Evolutionary conservation across 306 rosid genomes (phyloP), one percentile per base, ranked within the genome.

Genomic region (Rosa multiflora): DNA sequence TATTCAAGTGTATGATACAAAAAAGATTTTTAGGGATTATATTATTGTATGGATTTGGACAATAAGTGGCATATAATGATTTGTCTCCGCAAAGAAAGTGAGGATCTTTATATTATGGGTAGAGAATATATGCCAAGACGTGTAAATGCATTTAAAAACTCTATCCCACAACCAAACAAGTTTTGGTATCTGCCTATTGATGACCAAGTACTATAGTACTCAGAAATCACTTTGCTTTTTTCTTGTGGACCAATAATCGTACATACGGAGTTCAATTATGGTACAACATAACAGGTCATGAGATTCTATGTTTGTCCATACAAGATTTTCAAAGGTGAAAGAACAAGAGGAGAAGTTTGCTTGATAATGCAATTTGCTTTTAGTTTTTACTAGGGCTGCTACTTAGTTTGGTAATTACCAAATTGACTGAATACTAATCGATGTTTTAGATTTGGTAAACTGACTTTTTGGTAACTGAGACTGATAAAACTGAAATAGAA

Each of bases 41-140:
- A 68, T 69, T n/a, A 42, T 44, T 69, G 73, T 44, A 69, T 69
- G 37, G 20, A 62, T 62, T 32, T 29, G 42, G 68, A 62, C 55
- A 74, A 4, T 42, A 74, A 74, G 55, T 58, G 78, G 69, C 42
- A 42, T 21, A 42, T 74, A 39, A 74, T 58, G 78, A 74, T 74
- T 74, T 74, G 42, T 74, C 78, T 74, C 55, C 43, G 43, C 69
- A 56, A 56, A 42, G 69, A 59, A 35, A 35, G 10, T 55, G 14
- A 7, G 43, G 69, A 55, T 14, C 67, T n/a, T 53, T 49, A 72
- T 35, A 40, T 26, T n/a, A 18, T 70, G 21, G 42, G 68, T 20
- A 35, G 48, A 39, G 35, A 73, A 73, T 55, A 73, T 73, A 73
- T 73, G 67, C 77, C 13, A 20, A 73, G n/a, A 73, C 3, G 39